phyloP scores from a whole-genome alignment of 176 grass and related monocot genomes.

The Saccharum spontaneum region DNA sequence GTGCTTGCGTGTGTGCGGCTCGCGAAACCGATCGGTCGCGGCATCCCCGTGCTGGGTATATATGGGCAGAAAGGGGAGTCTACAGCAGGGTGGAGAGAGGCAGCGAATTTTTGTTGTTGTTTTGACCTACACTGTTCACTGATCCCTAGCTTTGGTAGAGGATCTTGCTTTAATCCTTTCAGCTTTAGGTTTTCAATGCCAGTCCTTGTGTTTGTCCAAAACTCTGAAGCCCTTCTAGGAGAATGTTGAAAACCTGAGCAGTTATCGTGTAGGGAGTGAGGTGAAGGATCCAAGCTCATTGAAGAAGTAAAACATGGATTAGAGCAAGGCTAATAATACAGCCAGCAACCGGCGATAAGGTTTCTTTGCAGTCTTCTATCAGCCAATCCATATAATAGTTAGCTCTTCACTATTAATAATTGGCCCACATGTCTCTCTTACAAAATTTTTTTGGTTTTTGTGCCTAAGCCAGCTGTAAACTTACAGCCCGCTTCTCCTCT shows the following conservation, averaged over 20 bases:
- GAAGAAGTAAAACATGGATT: no score
- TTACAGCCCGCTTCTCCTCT: no score
- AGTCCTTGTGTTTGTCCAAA: not conserved
- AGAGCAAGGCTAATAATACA: no score
- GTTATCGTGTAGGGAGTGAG: not conserved
- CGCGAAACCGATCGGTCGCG: not conserved
- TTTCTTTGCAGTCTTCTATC: no score
- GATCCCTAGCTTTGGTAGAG: not conserved
- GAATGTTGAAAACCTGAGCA: not conserved
- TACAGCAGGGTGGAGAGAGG: no score
- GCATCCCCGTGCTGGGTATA: not conserved
- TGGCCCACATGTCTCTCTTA: no score
- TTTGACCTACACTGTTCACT: constrained; percentile 2
- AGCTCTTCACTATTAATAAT: no score
- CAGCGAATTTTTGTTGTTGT: not conserved
- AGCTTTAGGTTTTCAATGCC: not conserved
- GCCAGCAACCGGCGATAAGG: no score
- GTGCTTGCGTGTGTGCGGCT: not conserved
- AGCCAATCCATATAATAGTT: no score
- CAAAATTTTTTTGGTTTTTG: no score
- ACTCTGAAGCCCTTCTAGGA: not conserved
- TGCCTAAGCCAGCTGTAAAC: no score
- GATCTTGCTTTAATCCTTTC: no score
- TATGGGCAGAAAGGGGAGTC: constrained; percentile 11
- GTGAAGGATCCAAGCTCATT: not conserved